Base-by-base conservation (phyloP, 495 filamentous ascomycete species). In the Massariosphaeria phaeospora region DNA sequence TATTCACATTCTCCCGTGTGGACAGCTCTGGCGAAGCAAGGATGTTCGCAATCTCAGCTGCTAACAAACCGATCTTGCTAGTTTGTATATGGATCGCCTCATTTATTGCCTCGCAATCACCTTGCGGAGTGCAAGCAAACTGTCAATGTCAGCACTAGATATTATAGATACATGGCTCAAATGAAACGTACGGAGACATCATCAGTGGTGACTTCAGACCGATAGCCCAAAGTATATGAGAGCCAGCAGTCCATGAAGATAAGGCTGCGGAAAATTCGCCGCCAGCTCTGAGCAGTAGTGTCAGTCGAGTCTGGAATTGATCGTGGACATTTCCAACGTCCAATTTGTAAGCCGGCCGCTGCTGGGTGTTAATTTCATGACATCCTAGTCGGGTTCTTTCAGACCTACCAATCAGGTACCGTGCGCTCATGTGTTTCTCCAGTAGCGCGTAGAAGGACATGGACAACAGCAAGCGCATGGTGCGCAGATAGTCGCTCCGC, bases 201-300 rank as follows among this genome's bases (percentile, higher is more conserved):
- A 4, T 49, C 40, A 1, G 48, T 5, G 17, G 46, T 49, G 17
- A 64, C 43, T 18, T 61, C 56, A 2, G 57, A 45, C 8, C 18
- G 5, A 33, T 61, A 64, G 5, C 61, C 61, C 2, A 64, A 35
- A 5, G 61, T 64, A 24, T 60, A 64, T 8, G 61, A 64, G 4
- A 64, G 48, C 61, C 61, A 64, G 29, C 50, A 60, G 47, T 60
- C 61, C 47, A 61, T 64, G 34, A 64, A 64, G 8, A 64, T 49
- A 5, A 64, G 31, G 34, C 50, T 60, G 30, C 57, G 57, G 42
- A 52, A 57, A 6, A 64, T 31, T 21, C 52, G 54, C n/a, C 52
- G 33, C 50, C 56, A 60, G 29, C 25, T 52, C 6, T 60, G 51
- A n/a, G n/a, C 21, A 1, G 29, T 12, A 1, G 21, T 13, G 7